These are phyloP conservation scores for Raffaelea albimanens DNA, from an alignment of 2,329 filamentous ascomycete genomes.

Conservation along the genomic window DNA sequence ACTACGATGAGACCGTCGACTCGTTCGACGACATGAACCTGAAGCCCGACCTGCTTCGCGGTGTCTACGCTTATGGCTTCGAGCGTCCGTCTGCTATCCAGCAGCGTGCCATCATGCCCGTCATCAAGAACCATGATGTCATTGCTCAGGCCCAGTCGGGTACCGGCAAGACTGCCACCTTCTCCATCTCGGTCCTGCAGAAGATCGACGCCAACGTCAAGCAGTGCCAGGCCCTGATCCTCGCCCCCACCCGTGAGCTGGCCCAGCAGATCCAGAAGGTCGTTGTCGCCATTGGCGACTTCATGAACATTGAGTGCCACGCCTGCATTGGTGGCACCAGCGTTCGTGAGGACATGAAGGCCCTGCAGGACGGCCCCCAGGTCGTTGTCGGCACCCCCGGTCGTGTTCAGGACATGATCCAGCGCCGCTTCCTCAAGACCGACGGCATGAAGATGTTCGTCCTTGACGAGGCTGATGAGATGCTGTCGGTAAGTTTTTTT, in stretches of 20 bases:
- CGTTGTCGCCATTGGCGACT: constrained; percentile 95
- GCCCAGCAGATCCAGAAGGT: constrained; percentile 99
- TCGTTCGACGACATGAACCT: constrained; percentile 98
- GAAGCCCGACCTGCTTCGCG: constrained; percentile 94
- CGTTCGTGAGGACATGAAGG: constrained; percentile 97
- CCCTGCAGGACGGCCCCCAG: constrained; percentile 89
- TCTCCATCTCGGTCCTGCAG: constrained; percentile 98
- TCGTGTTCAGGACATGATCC: constrained; percentile 99
- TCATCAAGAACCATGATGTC: constrained; percentile 99
- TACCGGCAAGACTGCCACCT: constrained; percentile 99
- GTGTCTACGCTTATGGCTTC: constrained; percentile 99
- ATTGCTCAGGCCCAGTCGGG: constrained; percentile 99
- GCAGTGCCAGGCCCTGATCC: constrained; percentile 95
- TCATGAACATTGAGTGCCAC: constrained; percentile 99
- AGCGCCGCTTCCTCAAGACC: constrained; percentile 93
- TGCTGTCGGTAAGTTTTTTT: constrained; percentile 66
- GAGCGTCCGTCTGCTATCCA: constrained; percentile 99
- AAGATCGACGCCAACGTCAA: constrained; percentile 95
- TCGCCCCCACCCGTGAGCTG: constrained; percentile 95
- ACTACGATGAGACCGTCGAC: constrained; percentile 99
- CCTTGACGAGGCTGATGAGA: constrained; percentile 98
- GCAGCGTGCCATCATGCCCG: constrained; percentile 99
- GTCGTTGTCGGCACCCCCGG: constrained; percentile 96
- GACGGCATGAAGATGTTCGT: constrained; percentile 99
- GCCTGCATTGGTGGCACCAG: constrained; percentile 98